Conservation (phyloP, 352 stramenopile species). For the Albugo laibachii region DNA sequence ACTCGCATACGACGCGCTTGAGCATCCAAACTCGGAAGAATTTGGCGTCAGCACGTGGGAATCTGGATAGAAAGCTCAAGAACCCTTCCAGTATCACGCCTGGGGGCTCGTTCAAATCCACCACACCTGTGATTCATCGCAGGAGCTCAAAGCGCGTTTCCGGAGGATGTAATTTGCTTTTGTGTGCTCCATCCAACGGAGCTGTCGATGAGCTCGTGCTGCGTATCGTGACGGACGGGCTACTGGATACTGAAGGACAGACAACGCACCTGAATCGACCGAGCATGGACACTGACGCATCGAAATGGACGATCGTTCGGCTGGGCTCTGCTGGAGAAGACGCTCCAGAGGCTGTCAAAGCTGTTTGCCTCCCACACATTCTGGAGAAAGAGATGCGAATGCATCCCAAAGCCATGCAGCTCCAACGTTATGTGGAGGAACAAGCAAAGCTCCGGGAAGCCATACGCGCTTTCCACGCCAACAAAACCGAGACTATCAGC, state of each 20-base stretch:
- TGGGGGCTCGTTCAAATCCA: neutral
- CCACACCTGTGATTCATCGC: neutral
- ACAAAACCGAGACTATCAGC: constrained; percentile 11
- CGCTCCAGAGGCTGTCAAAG: constrained; percentile 43
- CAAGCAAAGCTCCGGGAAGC: constrained; percentile 34
- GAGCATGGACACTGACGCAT: constrained; percentile 35
- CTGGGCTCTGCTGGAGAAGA: constrained; percentile 63
- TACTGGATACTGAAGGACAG: constrained; percentile 37
- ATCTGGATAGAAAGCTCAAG: constrained; percentile 45
- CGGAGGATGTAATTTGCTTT: constrained; percentile 35
- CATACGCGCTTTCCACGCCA: constrained; percentile 61
- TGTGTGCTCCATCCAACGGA: constrained; percentile 81
- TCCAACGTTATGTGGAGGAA: constrained; percentile 35
- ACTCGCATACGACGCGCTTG: constrained; percentile 16
- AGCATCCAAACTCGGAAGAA: constrained; percentile 53
- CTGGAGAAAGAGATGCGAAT: constrained; percentile 63
- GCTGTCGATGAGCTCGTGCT: constrained; percentile 81
- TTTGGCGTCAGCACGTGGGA: constrained; percentile 22
- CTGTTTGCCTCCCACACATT: constrained; percentile 57
- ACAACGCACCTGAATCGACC: constrained; percentile 35
- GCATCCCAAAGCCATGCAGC: constrained; percentile 57
- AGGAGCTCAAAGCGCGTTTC: neutral
- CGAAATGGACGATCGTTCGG: constrained; percentile 53
- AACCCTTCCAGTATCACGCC: neutral
- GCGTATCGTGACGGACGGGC: constrained; percentile 63